Percentiles rank a stretch among this genome's conserved stretches.
phyloP scores from a whole-genome alignment of 2,329 filamentous ascomycete genomes.

The Fusarium protoensiforme region DNA sequence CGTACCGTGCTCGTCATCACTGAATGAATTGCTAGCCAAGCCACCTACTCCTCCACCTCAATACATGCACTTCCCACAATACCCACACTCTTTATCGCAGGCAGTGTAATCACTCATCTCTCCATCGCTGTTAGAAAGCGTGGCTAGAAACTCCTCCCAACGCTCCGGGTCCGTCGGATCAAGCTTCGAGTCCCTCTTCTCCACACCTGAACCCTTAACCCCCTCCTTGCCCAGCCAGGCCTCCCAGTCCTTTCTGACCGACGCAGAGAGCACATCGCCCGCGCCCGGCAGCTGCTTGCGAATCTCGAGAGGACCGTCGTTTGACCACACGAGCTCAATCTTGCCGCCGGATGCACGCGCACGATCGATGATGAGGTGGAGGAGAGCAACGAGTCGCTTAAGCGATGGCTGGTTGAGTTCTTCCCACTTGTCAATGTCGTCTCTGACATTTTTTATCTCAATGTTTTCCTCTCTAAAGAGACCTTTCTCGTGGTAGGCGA shows the following conservation, averaged over 20 bases:
- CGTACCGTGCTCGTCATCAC: not conserved
- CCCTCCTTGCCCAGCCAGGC: constrained; percentile 31
- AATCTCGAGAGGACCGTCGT: constrained; percentile 35
- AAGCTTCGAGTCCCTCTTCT: constrained; percentile 1
- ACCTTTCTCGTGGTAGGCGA: constrained; percentile 53
- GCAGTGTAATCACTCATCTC: constrained; percentile 36
- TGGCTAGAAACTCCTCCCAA: constrained; percentile 9
- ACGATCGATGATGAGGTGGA: constrained; percentile 32
- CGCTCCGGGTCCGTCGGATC: not conserved
- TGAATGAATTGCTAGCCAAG: not conserved
- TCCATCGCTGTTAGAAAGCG: constrained; percentile 20
- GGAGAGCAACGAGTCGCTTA: constrained; percentile 40
- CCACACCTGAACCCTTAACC: not conserved
- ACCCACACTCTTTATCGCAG: constrained; percentile 44
- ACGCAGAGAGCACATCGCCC: constrained; percentile 36
- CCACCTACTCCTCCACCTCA: not conserved
- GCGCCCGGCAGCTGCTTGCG: constrained; percentile 37
- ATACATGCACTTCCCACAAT: constrained; percentile 41
- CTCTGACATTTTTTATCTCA: constrained; percentile 45
- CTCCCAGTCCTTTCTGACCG: constrained; percentile 38
- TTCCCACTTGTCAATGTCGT: constrained; percentile 52
- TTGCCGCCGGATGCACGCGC: constrained; percentile 20
- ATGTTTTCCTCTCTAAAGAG: constrained; percentile 48
- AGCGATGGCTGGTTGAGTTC: constrained; percentile 44
- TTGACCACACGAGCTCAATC: constrained; percentile 38